Percentiles rank a stretch among this genome's conserved stretches.
Conservation (phyloP, 2,329 filamentous ascomycete species). For the Venturia nashicola region DNA sequence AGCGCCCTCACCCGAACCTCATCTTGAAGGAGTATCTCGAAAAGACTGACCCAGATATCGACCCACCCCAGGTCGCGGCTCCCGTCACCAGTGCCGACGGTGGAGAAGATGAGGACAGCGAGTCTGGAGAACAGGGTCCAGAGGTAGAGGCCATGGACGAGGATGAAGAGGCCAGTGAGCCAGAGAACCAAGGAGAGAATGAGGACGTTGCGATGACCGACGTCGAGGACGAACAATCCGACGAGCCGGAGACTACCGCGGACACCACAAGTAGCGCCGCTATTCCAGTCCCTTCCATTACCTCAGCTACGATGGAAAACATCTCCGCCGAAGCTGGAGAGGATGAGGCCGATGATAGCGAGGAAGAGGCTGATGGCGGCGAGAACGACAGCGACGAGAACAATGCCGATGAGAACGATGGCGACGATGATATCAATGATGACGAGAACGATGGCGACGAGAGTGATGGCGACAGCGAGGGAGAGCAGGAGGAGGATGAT, state of each 20-base stretch:
- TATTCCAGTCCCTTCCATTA: background rate
- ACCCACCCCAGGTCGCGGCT: background rate
- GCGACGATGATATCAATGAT: background rate
- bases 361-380: background rate
- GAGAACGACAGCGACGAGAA: background rate
- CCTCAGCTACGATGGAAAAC: background rate
- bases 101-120: background rate
- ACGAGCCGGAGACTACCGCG: background rate
- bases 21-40: constrained; percentile 9
- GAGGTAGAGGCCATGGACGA: background rate
- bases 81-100: background rate
- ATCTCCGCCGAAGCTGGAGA: background rate
- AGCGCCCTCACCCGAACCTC: background rate
- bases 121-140: background rate
- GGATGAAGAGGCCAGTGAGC: background rate
- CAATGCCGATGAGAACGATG: background rate
- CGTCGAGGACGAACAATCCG: background rate
- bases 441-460: background rate
- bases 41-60: constrained; percentile 4
- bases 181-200: background rate
- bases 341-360: background rate
- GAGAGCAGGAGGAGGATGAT: background rate
- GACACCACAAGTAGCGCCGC: background rate
- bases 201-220: constrained; percentile 4
- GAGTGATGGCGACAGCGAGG: background rate